These are phyloP conservation scores for Aquanectria penicillioides DNA, from an alignment of 2,329 filamentous ascomycete species.

Conservation along the genomic window DNA sequence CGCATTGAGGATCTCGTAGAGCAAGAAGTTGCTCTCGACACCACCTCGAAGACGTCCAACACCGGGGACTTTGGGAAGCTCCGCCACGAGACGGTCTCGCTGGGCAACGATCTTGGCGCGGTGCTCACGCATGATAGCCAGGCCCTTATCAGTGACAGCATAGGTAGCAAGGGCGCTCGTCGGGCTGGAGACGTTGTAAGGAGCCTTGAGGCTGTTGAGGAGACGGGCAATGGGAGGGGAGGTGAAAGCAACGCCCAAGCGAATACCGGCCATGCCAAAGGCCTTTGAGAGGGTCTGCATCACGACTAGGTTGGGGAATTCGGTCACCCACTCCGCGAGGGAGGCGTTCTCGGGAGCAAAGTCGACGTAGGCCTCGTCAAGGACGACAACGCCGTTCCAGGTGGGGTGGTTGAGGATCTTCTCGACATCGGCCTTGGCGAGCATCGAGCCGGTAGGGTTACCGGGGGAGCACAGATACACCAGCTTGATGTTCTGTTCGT, in stretches of 20 bases:
- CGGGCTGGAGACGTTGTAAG: constrained; percentile 93
- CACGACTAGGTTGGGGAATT: constrained; percentile 95
- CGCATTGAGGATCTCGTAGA: constrained; percentile 85
- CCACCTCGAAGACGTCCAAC: constrained; percentile 86
- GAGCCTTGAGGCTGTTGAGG: constrained; percentile 92
- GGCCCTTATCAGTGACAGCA: constrained; percentile 73
- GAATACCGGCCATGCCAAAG: constrained; percentile 93
- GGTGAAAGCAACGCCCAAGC: constrained; percentile 87
- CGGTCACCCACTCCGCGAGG: constrained; percentile 88
- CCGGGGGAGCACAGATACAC: constrained; percentile 94
- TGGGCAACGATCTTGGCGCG: constrained; percentile 77
- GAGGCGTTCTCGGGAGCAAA: constrained; percentile 82
- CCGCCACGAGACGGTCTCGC: constrained; percentile 77
- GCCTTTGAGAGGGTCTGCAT: constrained; percentile 99
- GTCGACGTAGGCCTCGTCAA: constrained; percentile 97
- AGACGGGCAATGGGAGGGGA: constrained; percentile 78
- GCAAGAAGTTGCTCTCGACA: constrained; percentile 84
- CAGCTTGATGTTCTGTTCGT: constrained; percentile 77
- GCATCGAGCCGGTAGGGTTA: constrained; percentile 87
- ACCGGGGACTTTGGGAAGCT: constrained; percentile 79
- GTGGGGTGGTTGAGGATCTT: constrained; percentile 83
- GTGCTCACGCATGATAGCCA: constrained; percentile 78
- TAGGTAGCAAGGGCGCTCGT: constrained; percentile 83
- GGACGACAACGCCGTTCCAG: constrained; percentile 93
- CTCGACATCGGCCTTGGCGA: constrained; percentile 79